Evolutionary conservation across 1,139 yeast genomes (phyloP).

Genomic region (Citeromyces hawaiiensis): DNA sequence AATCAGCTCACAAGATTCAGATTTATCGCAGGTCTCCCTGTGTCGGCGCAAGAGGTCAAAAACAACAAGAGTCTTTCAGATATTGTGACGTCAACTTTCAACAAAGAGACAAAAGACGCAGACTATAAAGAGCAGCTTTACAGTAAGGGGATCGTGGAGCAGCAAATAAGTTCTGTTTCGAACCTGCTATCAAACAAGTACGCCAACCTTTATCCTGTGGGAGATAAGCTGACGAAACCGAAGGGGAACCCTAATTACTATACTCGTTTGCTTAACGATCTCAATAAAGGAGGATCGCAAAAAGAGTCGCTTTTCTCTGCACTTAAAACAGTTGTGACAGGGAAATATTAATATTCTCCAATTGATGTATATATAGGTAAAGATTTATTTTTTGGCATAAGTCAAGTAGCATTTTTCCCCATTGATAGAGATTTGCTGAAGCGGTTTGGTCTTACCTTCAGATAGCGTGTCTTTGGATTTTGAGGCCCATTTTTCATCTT

Average conservation of each 20-base stretch:
- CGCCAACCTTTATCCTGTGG: conserved; percentile 46
- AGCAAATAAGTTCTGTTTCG: conserved; percentile 47
- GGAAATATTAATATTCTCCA: conserved; percentile 27
- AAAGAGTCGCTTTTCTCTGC: conserved; percentile 57
- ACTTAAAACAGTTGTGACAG: conserved; percentile 54
- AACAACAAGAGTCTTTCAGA: conserved; percentile 17
- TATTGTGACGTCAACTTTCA: conserved; percentile 14
- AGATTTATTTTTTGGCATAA: conserved; percentile 34
- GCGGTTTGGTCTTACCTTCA: not conserved
- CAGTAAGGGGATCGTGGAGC: conserved; percentile 37
- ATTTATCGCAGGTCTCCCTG: conserved; percentile 26
- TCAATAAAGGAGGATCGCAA: conserved; percentile 46
- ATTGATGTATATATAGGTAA: conserved; percentile 1
- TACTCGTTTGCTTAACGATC: conserved; percentile 52
- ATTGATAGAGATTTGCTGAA: conserved; percentile 18
- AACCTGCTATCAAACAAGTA: conserved; percentile 50
- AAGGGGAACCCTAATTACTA: conserved; percentile 79
- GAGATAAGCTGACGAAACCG: conserved; percentile 58
- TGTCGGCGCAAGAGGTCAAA: conserved; percentile 9
- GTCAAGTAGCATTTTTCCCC: conserved; percentile 24
- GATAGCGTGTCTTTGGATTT: conserved; percentile 25
- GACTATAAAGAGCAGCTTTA: conserved; percentile 22
- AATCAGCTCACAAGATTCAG: conserved; percentile 45
- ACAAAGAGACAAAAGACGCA: conserved; percentile 14
- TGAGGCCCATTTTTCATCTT: conserved; percentile 34